Conservation (phyloP, 2,329 filamentous ascomycete genomes). For the Calonectria crousiana region DNA sequence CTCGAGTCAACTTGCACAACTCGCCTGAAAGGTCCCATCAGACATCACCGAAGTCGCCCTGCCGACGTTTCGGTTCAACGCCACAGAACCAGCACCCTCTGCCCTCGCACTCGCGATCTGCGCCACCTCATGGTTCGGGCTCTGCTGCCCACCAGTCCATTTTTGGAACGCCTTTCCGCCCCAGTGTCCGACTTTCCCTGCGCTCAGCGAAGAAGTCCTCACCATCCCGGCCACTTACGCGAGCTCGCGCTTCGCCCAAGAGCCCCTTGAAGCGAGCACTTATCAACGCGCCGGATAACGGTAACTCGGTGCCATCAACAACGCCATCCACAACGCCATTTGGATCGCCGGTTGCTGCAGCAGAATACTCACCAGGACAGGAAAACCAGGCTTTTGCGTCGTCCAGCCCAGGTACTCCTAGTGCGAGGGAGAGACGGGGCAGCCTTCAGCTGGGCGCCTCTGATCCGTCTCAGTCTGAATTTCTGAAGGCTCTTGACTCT, state of each 20-base stretch:
- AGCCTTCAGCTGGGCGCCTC: conserved; percentile 70
- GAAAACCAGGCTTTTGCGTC: conserved; percentile 57
- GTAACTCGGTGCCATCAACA: conserved; percentile 70
- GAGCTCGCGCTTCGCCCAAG: conserved; percentile 78
- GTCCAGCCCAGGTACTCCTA: conserved; percentile 46
- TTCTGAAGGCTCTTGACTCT: conserved; percentile 64
- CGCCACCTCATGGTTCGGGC: conserved; percentile 50
- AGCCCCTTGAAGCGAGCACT: conserved; percentile 86
- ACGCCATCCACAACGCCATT: conserved; percentile 36
- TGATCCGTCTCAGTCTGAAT: conserved; percentile 63
- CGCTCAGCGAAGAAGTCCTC: conserved; percentile 69
- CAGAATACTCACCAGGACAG: conserved; percentile 53
- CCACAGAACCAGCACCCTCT: conserved; percentile 51
- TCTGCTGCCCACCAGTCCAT: conserved; percentile 57
- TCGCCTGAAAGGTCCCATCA: conserved; percentile 62
- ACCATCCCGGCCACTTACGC: conserved; percentile 67
- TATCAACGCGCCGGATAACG: conserved; percentile 76
- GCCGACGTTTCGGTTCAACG: conserved; percentile 56
- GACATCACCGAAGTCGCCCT: conserved; percentile 65
- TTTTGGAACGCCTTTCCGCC: conserved; percentile 71
- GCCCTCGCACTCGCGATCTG: conserved; percentile 49
- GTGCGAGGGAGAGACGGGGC: conserved; percentile 62
- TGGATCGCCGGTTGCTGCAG: conserved; percentile 44
- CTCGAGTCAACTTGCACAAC: conserved; percentile 60
- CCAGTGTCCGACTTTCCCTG: conserved; percentile 75